These are phyloP conservation scores for Scedosporium aurantiacum DNA, from an alignment of 2,329 filamentous ascomycete genomes.

Conservation along the genomic window DNA sequence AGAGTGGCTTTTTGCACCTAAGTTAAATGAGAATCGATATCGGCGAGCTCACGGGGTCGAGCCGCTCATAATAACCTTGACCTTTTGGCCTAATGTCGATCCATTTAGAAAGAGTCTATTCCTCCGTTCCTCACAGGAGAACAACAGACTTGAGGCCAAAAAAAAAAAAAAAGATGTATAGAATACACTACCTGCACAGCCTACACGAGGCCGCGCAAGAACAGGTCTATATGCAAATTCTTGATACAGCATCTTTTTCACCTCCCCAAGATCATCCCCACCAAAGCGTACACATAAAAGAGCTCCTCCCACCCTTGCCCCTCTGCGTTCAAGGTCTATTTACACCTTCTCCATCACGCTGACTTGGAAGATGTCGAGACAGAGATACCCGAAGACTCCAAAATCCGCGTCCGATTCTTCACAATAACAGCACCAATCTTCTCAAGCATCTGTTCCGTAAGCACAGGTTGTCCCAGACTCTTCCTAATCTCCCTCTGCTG, in stretches of 20 bases:
- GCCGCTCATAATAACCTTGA: no score
- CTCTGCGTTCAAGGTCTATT: background rate
- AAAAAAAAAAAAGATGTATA: conserved; percentile 1
- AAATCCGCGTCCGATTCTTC: conserved; percentile 31
- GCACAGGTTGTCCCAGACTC: conserved; percentile 41
- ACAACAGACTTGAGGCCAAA: background rate
- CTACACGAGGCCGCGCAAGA: background rate
- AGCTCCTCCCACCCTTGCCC: background rate
- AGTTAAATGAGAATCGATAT: no score
- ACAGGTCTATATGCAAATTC: conserved; percentile 2
- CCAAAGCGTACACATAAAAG: background rate
- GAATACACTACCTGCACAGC: conserved; percentile 7
- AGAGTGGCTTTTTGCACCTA: no score
- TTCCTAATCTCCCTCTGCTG: conserved; percentile 39
- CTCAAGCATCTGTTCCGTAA: conserved; percentile 48
- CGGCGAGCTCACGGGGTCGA: no score
- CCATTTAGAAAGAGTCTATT: no score
- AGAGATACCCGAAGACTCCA: background rate
- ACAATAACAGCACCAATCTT: conserved; percentile 53
- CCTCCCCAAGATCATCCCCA: background rate
- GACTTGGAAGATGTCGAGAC: background rate
- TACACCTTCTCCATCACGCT: background rate
- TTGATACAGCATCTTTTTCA: background rate
- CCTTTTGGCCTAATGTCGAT: no score
- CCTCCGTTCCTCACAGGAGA: background rate